phyloP scores from a whole-genome alignment of 345 rosid species.

The Brassica juncea region DNA sequence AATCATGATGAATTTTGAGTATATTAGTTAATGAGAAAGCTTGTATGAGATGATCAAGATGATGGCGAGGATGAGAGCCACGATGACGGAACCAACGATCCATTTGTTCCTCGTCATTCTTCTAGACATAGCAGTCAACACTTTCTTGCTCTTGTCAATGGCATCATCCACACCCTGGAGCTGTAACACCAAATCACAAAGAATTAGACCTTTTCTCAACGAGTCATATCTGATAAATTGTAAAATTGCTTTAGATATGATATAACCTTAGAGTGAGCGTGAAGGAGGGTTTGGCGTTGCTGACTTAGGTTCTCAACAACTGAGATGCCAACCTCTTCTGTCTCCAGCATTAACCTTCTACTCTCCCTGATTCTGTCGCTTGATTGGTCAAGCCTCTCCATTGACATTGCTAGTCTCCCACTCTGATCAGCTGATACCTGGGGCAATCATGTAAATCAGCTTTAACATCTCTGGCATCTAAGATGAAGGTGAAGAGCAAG shows the following conservation, averaged over 20 bases:
- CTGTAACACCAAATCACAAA: conserved; percentile 39
- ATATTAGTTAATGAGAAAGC: conserved; percentile 47
- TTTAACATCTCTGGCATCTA: neutral
- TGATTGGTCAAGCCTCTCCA: conserved; percentile 76
- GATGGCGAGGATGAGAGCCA: conserved; percentile 46
- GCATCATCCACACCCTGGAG: conserved; percentile 76
- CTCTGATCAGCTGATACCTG: conserved; percentile 81
- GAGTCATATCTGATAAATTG: neutral
- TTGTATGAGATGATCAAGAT: conserved; percentile 50
- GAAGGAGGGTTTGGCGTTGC: conserved; percentile 84
- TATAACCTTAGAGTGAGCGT: conserved; percentile 66
- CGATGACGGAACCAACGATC: conserved; percentile 57
- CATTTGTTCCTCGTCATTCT: conserved; percentile 87
- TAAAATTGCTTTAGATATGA: neutral
- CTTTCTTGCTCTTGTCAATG: conserved; percentile 66
- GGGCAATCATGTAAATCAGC: neutral
- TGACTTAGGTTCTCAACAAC: conserved; percentile 87
- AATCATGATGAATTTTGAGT: conserved; percentile 15
- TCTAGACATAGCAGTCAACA: conserved; percentile 64
- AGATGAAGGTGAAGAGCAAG: neutral
- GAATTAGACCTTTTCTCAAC: neutral
- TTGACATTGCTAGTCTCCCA: conserved; percentile 71
- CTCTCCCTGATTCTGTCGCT: conserved; percentile 79
- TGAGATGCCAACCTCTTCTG: conserved; percentile 86
- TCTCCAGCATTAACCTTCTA: conserved; percentile 84